Base-by-base conservation (phyloP, 345 rosid genomes). In the Xanthoceras sorbifolium region DNA sequence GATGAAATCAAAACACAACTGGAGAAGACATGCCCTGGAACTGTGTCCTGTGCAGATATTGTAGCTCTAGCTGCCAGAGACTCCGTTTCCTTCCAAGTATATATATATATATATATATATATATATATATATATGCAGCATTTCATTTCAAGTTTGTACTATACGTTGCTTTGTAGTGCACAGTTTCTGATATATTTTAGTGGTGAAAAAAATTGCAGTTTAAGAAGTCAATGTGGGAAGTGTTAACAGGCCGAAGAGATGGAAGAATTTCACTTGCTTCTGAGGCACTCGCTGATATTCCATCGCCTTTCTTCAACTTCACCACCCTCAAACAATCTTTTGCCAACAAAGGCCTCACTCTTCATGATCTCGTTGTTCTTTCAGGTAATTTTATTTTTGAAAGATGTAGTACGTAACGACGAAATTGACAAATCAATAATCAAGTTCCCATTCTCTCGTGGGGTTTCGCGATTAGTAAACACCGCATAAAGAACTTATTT, bases 1-100 rank as follows among this genome's bases (percentile, higher is more conserved):
- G 88, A 87, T 32, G 80, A 78, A 59, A 76, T 82, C 36, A 87
- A 87, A 74, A 72, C 83, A 2, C 74, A 71, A 29, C 79, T 84
- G 15, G 90, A 87, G 74, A 67, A 69, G 46, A 55, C 70, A 22
- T 87, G 90, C 79, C 85, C 88, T 18, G 86, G 84, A 3, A 57
- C 78, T 12, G 86, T 87, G 32, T 87, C 90, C 28, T 87, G 90
- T 63, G 90, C 90, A 0, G 90, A 87, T 75, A 83, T 87, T 31
- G 20, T 87, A 0, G 85, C 90, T 54, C 79, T 85, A 1, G 82
- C 83, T 20, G 83, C 90, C 12, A 80, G 90, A 18, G 90, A 86
- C 77, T 2, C 82, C 4, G 81, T 74, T 69, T 81, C 85, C 57
- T 60, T 76, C 76, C 82, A 82, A 76, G 90, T 87, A 80, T 75